Conservation (phyloP, 2,329 filamentous ascomycete species). For the Emergomyces orientalis region DNA sequence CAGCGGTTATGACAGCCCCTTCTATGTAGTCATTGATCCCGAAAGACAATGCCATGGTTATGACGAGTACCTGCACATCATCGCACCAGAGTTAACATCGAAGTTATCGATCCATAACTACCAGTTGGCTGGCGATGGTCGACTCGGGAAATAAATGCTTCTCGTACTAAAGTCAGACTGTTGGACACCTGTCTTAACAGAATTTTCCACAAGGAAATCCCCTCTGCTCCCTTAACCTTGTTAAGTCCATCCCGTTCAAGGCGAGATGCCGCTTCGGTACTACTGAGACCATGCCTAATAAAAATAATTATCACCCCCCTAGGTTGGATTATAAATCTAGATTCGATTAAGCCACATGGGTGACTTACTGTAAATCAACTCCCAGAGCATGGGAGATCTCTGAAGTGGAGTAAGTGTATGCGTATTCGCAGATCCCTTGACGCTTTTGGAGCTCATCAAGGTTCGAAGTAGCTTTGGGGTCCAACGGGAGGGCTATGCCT, state of each 20-base stretch:
- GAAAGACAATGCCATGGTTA: slow-evolving; percentile 58
- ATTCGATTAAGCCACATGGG: neutral
- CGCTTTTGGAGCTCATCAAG: slow-evolving; percentile 10
- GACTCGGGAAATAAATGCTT: slow-evolving; percentile 10
- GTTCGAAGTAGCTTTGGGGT: slow-evolving; percentile 6
- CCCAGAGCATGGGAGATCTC: slow-evolving; percentile 18
- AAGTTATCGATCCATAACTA: slow-evolving; percentile 10
- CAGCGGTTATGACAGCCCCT: slow-evolving; percentile 49
- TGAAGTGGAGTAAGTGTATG: slow-evolving; percentile 20
- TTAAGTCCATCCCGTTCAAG: slow-evolving; percentile 60
- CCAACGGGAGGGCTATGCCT: slow-evolving; percentile 1
- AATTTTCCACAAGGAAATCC: slow-evolving; percentile 64
- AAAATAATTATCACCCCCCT: slow-evolving; percentile 10
- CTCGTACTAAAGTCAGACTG: slow-evolving; percentile 57
- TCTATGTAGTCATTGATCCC: slow-evolving; percentile 50
- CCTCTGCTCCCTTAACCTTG: slow-evolving; percentile 60
- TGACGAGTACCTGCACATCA: slow-evolving; percentile 54
- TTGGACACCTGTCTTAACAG: slow-evolving; percentile 69
- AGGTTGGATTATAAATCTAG: neutral
- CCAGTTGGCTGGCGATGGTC: slow-evolving; percentile 14
- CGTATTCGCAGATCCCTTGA: slow-evolving; percentile 17
- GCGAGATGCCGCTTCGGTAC: slow-evolving; percentile 54
- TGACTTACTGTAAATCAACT: slow-evolving; percentile 21
- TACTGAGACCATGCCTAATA: slow-evolving; percentile 51
- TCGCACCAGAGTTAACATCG: slow-evolving; percentile 10